A percentile compares a stretch with the other conserved stretches of the same genome.
phyloP scores from a whole-genome alignment of 345 rosid genomes.

The Euphorbia tirucalli region DNA sequence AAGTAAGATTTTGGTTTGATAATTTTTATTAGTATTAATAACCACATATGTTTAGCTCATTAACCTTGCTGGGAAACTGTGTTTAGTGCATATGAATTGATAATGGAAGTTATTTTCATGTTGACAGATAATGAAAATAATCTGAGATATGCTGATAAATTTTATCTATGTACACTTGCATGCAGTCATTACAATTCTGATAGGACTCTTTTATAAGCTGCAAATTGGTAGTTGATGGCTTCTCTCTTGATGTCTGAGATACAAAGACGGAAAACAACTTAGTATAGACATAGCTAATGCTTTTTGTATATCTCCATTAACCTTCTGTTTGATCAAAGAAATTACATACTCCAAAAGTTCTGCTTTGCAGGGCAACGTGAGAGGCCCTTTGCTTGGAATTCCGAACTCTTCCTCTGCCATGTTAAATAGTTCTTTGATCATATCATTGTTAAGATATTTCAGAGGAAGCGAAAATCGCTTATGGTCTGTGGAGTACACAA shows the following conservation, averaged over 20 bases:
- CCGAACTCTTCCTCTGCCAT: slow-evolving; percentile 9
- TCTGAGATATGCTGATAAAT: neutral
- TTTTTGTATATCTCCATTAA: neutral
- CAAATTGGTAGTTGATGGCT: slow-evolving; percentile 6
- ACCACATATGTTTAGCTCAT: neutral
- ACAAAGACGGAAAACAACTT: neutral
- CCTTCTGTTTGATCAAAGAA: slow-evolving; percentile 2
- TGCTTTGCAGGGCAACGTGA: slow-evolving; percentile 2
- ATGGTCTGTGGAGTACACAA: slow-evolving; percentile 1
- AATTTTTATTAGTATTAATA: neutral
- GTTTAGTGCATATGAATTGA: too few species aligned
- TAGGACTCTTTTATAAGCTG: neutral
- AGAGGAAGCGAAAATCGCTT: slow-evolving; percentile 7
- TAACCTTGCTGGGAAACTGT: neutral
- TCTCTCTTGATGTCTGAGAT: neutral
- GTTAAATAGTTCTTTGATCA: neutral
- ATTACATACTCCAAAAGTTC: neutral
- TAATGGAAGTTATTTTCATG: neutral
- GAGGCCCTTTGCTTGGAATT: slow-evolving; percentile 8
- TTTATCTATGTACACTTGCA: neutral
- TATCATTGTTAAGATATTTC: slow-evolving; percentile 5
- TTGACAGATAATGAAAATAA: neutral
- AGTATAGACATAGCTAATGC: neutral
- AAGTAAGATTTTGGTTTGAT: neutral
- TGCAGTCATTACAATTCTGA: neutral